Conservation (phyloP, 1,284 basidiomycete genomes). For the Laetiporus sulphureus region DNA sequence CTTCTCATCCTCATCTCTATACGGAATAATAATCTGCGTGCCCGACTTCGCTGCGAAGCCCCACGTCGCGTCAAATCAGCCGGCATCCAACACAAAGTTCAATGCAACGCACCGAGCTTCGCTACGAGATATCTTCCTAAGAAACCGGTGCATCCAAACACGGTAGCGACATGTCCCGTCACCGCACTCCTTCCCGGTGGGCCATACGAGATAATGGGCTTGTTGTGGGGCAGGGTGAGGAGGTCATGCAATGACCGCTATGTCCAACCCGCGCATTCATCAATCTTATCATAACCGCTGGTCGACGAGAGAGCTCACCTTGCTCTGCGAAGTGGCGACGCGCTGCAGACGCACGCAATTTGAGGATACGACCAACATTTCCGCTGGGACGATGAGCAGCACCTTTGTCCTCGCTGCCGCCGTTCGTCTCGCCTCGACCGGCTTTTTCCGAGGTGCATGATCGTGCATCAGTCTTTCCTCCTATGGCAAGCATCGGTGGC, state of each 20-base stretch:
- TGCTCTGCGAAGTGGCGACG: conserved; percentile 18
- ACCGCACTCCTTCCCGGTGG: conserved; percentile 83
- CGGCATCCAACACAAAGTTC: neutral
- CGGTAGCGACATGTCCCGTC: conserved; percentile 88
- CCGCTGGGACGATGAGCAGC: too few relatives aligned
- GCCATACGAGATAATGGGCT: conserved; percentile 69
- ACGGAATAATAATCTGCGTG: conserved; percentile 92
- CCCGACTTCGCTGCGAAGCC: conserved; percentile 70
- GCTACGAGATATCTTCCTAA: conserved; percentile 91
- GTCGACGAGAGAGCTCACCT: conserved; percentile 12
- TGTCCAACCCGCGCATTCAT: conserved; percentile 3
- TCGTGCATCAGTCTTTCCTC: too few relatives aligned
- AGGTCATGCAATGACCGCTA: conserved; percentile 72
- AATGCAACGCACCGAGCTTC: conserved; percentile 65
- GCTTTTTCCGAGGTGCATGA: too few relatives aligned
- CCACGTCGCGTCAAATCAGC: neutral
- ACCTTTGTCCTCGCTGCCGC: too few relatives aligned
- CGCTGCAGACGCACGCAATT: conserved; percentile 46
- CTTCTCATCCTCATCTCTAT: conserved; percentile 94
- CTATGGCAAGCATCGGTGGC: too few relatives aligned
- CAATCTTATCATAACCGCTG: neutral
- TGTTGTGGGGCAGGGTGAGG: conserved; percentile 49
- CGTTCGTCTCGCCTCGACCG: too few relatives aligned
- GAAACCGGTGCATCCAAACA: conserved; percentile 97
- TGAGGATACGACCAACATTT: conserved; percentile 19